Percentiles rank a stretch among this genome's conserved stretches.
Conservation (phyloP, 805 yeast species). For the Isabelozyma gotoi region DNA sequence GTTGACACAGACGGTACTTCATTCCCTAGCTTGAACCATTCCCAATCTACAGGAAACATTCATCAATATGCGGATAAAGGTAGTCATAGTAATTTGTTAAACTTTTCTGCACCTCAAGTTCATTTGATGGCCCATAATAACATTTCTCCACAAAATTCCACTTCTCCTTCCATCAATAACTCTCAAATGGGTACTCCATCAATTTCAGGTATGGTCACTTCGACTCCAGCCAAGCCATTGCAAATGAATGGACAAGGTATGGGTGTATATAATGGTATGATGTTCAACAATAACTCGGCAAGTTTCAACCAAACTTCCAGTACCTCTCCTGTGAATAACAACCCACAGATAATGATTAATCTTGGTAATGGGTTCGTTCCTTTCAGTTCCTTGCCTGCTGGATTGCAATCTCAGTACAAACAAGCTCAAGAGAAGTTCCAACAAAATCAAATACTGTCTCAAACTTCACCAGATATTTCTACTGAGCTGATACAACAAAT, state of each 20-base stretch:
- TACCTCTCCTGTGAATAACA: background rate
- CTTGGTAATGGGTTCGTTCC: slow-evolving; percentile 19
- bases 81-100: background rate
- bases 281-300: background rate
- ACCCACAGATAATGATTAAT: slow-evolving; percentile 16
- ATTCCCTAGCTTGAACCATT: slow-evolving; percentile 3
- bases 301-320: background rate
- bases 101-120: slow-evolving; percentile 3
- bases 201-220: slow-evolving; percentile 9
- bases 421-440: slow-evolving; percentile 17
- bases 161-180: slow-evolving; percentile 1
- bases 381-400: slow-evolving; percentile 14
- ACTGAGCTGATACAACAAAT: background rate
- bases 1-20: no score
- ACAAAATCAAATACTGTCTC: background rate
- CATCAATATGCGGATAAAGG: background rate
- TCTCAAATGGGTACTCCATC: background rate
- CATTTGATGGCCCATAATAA: background rate
- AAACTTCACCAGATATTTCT: background rate
- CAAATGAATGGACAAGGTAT: background rate
- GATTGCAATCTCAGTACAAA: slow-evolving; percentile 16
- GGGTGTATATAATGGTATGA: background rate
- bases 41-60: slow-evolving; percentile 16
- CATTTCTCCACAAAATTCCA: background rate
- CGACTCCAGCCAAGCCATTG: slow-evolving; percentile 12